phyloP scores from a whole-genome alignment of 768 basidiomycete genomes.

The Lactarius tabidus region DNA sequence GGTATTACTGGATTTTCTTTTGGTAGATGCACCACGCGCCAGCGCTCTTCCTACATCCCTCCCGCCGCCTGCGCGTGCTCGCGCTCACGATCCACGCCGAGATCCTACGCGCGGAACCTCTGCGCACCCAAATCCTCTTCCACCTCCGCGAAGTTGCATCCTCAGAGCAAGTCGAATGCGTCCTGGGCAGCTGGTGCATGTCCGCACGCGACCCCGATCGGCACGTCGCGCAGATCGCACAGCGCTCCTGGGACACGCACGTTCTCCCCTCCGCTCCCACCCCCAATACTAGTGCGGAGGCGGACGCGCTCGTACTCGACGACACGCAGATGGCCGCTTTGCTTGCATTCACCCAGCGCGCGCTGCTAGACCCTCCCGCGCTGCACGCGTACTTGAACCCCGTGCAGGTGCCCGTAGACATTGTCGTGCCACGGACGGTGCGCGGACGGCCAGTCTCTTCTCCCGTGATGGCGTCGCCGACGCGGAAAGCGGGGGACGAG shows the following conservation, averaged over 20 bases:
- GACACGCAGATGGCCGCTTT: constrained; percentile 36
- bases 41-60: constrained; percentile 72
- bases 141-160: constrained; percentile 48
- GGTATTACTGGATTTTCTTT: not conserved
- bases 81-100: constrained; percentile 59
- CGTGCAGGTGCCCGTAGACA: constrained; percentile 39
- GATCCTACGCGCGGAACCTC: constrained; percentile 52
- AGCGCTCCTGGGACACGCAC: constrained; percentile 50
- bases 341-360: constrained; percentile 48
- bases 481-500: constrained; percentile 36
- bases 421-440: constrained; percentile 33
- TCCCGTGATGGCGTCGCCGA: constrained; percentile 22
- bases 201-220: constrained; percentile 70
- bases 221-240: constrained; percentile 47
- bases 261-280: constrained; percentile 20
- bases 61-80: constrained; percentile 65
- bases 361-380: constrained; percentile 57
- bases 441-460: constrained; percentile 34
- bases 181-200: constrained; percentile 73
- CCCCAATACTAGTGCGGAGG: no score
- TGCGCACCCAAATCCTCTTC: constrained; percentile 47
- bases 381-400: constrained; percentile 65
- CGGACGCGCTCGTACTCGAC: constrained; percentile 34
- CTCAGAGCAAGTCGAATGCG: constrained; percentile 47
- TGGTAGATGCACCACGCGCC: constrained; percentile 82